Evolutionary conservation across 2,329 filamentous ascomycete species (phyloP), one percentile per base, ranked within the genome.

Genomic region (Calonectria naviculata): DNA sequence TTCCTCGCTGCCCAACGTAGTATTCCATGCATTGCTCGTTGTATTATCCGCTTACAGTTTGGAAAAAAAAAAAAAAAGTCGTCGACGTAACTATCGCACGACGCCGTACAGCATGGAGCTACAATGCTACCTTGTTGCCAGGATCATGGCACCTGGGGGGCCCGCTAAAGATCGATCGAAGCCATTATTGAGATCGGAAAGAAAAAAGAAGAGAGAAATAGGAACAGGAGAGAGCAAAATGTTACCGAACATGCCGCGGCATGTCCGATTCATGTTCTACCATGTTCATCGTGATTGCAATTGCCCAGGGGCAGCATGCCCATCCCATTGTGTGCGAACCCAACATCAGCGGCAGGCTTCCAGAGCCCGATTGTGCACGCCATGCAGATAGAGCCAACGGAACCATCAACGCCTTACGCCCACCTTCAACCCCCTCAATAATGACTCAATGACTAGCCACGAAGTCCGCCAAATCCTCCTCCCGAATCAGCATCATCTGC

Each of bases 401-500:
- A 38, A 56, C 42, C 34, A 65, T 24, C 9, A 47, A 69, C 61
- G 26, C 41, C 63, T 24, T 56, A 19, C 52, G 52, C 52, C 52
- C 52, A 36, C 31, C 19, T 56, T 21, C 29, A 38, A 38, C 52
- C 31, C 31, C 21, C 29, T 36, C 29, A 26, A 36, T 24, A 54
- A 56, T 56, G 52, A 38, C n/a, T 71, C 56, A 75, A 66, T 75
- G 71, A n/a, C 68, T 73, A 21, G 73, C 74, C 29, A 75, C 69
- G 49, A 85, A 81, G 21, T 74, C 75, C 24, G 82, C 81, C 61
- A 88, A 71, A n/a, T 84, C 82, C 19, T 81, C 79, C 78, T 88
- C 86, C 44, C 80, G 73, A 6, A 88, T 82, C 77, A 88, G 80
- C 61, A 85, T 65, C 71, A 88, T 87, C 75, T 84, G 80, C 78